Conservation (phyloP, 1,284 basidiomycete genomes). For the Microbotryum intermedium region DNA sequence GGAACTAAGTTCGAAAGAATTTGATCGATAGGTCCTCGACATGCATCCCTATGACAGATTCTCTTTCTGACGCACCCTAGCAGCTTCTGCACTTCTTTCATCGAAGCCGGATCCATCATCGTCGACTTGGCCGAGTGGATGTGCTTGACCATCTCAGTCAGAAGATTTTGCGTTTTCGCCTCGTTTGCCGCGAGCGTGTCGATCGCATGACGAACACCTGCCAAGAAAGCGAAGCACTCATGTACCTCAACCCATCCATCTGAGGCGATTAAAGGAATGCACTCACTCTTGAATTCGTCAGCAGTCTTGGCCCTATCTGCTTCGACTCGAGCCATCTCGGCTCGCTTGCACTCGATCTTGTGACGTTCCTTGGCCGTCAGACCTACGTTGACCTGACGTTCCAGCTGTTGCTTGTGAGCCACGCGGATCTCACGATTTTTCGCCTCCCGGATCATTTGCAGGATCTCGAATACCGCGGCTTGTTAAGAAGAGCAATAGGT, state of each 20-base stretch:
- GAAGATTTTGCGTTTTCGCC: conserved; percentile 4
- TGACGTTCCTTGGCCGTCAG: conserved; percentile 10
- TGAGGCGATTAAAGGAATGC: neutral
- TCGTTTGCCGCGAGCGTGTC: conserved; percentile 1
- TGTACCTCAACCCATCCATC: conserved; percentile 10
- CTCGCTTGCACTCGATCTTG: conserved; percentile 18
- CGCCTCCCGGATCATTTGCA: conserved; percentile 9
- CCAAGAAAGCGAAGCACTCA: neutral
- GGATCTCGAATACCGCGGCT: conserved; percentile 24
- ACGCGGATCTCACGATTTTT: conserved; percentile 10
- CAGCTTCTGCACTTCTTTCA: conserved; percentile 16
- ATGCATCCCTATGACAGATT: neutral
- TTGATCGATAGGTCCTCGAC: neutral
- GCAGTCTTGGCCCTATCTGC: neutral
- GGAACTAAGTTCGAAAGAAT: neutral
- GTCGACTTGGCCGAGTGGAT: conserved; percentile 9
- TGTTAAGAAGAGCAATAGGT: too few species aligned
- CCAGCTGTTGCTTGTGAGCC: neutral
- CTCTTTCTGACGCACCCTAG: neutral
- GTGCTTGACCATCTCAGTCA: conserved; percentile 7
- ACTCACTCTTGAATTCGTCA: conserved; percentile 6
- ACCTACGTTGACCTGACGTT: neutral
- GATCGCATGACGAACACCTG: neutral
- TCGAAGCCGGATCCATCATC: conserved; percentile 19
- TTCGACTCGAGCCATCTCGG: conserved; percentile 19